Evolutionary conservation across 805 yeast genomes (phyloP).

Genomic region (Tetrapisispora pingtungensis): DNA sequence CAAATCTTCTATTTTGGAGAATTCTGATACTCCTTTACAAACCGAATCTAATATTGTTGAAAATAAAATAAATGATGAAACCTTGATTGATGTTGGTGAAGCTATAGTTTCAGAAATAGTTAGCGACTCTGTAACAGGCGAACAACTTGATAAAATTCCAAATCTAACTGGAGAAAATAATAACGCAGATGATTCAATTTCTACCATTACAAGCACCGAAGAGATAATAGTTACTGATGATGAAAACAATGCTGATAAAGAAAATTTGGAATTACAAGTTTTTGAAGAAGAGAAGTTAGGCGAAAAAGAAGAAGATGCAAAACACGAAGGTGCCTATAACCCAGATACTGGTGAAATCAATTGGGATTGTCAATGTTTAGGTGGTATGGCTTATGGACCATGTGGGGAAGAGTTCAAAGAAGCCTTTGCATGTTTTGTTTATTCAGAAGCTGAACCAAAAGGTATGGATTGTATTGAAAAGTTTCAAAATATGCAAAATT

Average conservation of each 20-base stretch:
- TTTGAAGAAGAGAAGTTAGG: constrained; percentile 1
- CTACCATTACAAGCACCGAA: neutral
- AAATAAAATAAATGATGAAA: neutral
- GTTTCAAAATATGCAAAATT: constrained; percentile 84
- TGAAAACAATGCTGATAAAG: neutral
- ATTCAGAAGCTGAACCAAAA: constrained; percentile 89
- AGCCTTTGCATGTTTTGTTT: constrained; percentile 91
- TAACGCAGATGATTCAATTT: neutral
- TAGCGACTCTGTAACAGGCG: constrained; percentile 3
- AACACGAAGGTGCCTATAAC: constrained; percentile 64
- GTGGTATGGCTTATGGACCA: constrained; percentile 98
- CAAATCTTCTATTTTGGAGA: neutral
- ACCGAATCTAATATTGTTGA: neutral
- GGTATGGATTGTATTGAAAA: constrained; percentile 91
- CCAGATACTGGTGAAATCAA: constrained; percentile 98
- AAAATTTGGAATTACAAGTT: neutral
- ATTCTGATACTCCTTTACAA: neutral
- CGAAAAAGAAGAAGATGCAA: constrained; percentile 29
- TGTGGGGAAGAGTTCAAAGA: constrained; percentile 93
- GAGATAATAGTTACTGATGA: neutral
- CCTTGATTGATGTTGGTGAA: constrained; percentile 1
- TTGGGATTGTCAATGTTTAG: constrained; percentile 99
- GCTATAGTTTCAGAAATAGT: constrained; percentile 3
- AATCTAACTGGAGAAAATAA: neutral
- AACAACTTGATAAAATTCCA: neutral